Evolutionary conservation across 1,284 basidiomycete genomes (phyloP).

Genomic region (Boletus semigastroideus): DNA sequence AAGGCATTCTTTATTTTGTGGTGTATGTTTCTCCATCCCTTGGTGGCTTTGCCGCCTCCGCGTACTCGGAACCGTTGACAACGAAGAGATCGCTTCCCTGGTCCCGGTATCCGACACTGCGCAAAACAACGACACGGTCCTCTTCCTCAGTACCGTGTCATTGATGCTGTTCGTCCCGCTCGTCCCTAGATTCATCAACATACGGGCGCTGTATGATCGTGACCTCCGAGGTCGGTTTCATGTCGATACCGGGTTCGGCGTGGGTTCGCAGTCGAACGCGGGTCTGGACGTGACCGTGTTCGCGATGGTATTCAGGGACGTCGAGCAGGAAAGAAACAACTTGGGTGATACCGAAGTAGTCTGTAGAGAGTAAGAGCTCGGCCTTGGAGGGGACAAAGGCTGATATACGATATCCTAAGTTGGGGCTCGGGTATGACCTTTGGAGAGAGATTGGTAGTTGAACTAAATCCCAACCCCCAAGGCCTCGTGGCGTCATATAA

Average conservation of each 20-base stretch:
- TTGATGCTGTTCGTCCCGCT: neutral
- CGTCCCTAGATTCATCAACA: neutral
- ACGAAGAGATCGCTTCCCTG: neutral
- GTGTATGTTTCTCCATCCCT: neutral
- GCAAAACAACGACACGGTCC: neutral
- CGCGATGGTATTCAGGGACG: too few relatives aligned
- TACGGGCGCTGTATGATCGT: too few relatives aligned
- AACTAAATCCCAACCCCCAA: too few relatives aligned
- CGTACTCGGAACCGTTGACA: neutral
- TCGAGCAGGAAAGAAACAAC: neutral
- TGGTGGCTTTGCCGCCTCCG: neutral
- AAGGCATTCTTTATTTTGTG: constrained; percentile 5
- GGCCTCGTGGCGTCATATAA: too few relatives aligned
- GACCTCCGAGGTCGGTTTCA: too few relatives aligned
- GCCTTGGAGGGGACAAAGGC: neutral
- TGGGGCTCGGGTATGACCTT: too few relatives aligned
- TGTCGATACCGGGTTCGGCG: too few relatives aligned
- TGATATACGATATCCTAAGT: too few relatives aligned
- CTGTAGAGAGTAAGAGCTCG: neutral
- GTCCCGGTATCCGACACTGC: neutral
- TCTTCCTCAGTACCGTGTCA: neutral
- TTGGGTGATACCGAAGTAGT: neutral
- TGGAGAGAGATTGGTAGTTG: too few relatives aligned
- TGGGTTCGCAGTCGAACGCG: too few relatives aligned
- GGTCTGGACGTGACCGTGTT: too few relatives aligned